A percentile compares a stretch with the other conserved stretches of the same genome.
Evolutionary conservation across 2,329 filamentous ascomycete species (phyloP).

Genomic region (Trichophyton simii): DNA sequence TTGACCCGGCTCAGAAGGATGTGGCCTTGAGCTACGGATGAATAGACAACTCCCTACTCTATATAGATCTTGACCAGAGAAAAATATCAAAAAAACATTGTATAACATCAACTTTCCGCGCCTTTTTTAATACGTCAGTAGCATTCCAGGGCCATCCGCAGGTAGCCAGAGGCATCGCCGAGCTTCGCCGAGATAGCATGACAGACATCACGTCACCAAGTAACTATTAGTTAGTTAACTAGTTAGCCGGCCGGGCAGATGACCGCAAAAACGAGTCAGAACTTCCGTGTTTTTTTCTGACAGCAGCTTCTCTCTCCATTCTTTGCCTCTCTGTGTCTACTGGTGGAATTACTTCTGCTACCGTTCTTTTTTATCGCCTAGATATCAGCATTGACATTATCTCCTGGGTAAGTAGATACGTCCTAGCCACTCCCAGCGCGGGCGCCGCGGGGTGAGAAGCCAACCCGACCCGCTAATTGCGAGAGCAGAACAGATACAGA

Average conservation of each 20-base stretch:
- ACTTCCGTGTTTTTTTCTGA: no score
- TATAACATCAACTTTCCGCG: not conserved
- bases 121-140: not conserved
- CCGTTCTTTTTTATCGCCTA: no score
- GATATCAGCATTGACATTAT: no score
- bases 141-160: not conserved
- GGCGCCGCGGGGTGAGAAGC: not conserved
- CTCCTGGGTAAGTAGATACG: no score
- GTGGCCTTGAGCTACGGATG: not conserved
- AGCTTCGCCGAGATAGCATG: not conserved
- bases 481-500: not conserved
- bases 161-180: not conserved
- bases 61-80: conserved; percentile 2
- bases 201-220: no score
- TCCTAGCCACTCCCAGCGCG: no score
- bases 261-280: no score
- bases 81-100: conserved; percentile 4
- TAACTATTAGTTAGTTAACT: no score
- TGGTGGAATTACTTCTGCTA: no score
- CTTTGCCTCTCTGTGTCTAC: no score
- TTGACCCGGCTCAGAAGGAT: not conserved
- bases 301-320: no score
- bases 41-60: conserved; percentile 17
- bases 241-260: no score
- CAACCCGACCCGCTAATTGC: not conserved